Conservation (phyloP, 2,329 filamentous ascomycete species). For the Helotiales sp. region DNA sequence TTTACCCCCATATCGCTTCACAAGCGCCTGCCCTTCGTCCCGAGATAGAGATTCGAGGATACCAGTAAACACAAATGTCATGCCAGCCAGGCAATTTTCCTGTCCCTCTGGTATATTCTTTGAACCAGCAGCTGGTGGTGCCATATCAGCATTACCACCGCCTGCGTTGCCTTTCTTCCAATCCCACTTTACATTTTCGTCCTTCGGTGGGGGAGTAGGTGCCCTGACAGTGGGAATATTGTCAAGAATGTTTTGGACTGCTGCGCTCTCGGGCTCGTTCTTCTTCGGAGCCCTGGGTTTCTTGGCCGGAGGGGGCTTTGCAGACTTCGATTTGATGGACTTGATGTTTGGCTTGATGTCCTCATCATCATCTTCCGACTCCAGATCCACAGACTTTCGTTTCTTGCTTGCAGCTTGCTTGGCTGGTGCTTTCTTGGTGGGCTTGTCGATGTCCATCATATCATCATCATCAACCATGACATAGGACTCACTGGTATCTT, state of each 20-base stretch:
- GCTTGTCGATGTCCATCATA: constrained; percentile 33
- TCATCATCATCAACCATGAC: constrained; percentile 45
- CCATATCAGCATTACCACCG: constrained; percentile 61
- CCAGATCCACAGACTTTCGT: constrained; percentile 56
- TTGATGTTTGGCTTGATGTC: constrained; percentile 58
- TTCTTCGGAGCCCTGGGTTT: constrained; percentile 34
- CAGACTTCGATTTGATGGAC: constrained; percentile 34
- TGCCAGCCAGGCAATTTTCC: constrained; percentile 85
- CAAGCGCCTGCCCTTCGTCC: constrained; percentile 80
- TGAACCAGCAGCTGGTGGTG: constrained; percentile 63
- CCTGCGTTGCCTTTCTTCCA: constrained; percentile 63
- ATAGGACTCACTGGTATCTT: constrained; percentile 32
- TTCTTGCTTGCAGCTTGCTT: constrained; percentile 44
- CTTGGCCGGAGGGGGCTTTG: constrained; percentile 35
- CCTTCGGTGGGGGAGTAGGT: constrained; percentile 77
- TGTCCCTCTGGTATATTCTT: constrained; percentile 78
- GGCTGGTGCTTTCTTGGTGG: constrained; percentile 16
- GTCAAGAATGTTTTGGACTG: constrained; percentile 82
- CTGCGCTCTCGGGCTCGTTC: constrained; percentile 61
- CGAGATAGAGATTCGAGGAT: constrained; percentile 77
- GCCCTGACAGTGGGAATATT: constrained; percentile 81
- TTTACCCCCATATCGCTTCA: constrained; percentile 94
- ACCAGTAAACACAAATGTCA: constrained; percentile 95
- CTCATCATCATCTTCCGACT: constrained; percentile 57
- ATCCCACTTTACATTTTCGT: constrained; percentile 74